Evolutionary conservation across 176 grass and related monocot species (phyloP), one percentile per base, ranked within the genome.

Genomic region (Cymbopogon citratus): DNA sequence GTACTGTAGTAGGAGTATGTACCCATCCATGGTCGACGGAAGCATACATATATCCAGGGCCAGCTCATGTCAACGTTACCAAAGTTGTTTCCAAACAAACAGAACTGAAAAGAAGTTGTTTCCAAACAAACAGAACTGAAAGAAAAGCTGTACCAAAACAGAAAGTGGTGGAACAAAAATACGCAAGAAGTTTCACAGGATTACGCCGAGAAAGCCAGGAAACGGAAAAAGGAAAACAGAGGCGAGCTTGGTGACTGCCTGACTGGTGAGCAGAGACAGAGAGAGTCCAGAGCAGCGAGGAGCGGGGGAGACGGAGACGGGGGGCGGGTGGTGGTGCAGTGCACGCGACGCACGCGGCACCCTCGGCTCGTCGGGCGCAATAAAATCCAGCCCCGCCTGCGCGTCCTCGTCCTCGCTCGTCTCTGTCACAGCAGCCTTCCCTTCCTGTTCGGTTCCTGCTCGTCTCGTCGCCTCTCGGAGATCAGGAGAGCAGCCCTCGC

Each of bases 311-410:
- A 12, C 60, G 25, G 38, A 13, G 36, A 15, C 12, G 34, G 33
- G 9, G 33, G 15, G 9, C 7, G 45, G 1, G 24, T 3, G 3
- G 60, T n/a, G 61, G 19, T 26, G 43, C 76, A 80, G 77, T 67
- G 44, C 77, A 80, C 77, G 77, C 77, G 41, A 24, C 63, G 77
- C 78, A 68, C 78, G 64, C 78, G 44, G 71, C 71, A 12, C 25
- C 9, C 73, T 25, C 33, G 48, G 18, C 73, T 56, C 73, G 49
- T 12, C 26, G 46, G 35, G 64, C 78, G 11, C 81, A 38, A 67
- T 75, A 75, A 76, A 84, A 84, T 84, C 72, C 71, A 28, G 25
- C 49, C 56, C 39, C 39, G 39, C 38, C 62, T 35, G 9, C 64
- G 23, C 63, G 21, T 25, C 29, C 64, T 35, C 45, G 0, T 38